Percentiles rank a stretch among this genome's conserved stretches.
Conservation (phyloP, 2,329 filamentous ascomycete species). For the Colletotrichum sp. region DNA sequence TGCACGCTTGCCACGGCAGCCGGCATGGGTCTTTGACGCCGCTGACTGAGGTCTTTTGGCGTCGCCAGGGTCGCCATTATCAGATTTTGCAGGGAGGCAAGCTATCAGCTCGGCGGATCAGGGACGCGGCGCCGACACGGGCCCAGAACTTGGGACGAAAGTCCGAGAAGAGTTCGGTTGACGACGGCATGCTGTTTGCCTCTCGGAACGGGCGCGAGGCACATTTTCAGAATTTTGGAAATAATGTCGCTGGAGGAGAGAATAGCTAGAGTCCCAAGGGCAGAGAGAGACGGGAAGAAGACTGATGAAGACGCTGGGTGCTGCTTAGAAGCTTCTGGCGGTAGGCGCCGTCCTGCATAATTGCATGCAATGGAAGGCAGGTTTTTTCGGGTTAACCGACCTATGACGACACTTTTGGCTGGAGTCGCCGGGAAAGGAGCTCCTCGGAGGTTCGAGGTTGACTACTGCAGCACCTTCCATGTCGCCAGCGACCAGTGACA, state of each 20-base stretch:
- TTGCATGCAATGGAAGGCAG: slow-evolving; percentile 5
- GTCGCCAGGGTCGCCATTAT: background rate
- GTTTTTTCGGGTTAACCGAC: slow-evolving; percentile 14
- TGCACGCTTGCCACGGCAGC: background rate
- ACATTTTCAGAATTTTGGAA: background rate
- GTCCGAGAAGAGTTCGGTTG: slow-evolving; percentile 6
- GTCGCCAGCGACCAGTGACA: background rate
- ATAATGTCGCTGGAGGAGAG: rapidly evolving
- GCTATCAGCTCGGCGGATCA: slow-evolving; percentile 5
- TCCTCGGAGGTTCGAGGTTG: slow-evolving; percentile 2
- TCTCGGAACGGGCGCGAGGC: background rate
- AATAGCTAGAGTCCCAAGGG: background rate
- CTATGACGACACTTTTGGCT: slow-evolving; percentile 14
- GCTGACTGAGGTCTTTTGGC: slow-evolving; percentile 14
- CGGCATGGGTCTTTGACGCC: background rate
- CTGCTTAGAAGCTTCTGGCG: background rate
- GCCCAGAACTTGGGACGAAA: slow-evolving; percentile 4
- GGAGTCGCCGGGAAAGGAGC: slow-evolving; percentile 6
- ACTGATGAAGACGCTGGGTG: background rate
- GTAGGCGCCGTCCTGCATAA: background rate
- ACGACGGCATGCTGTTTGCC: background rate
- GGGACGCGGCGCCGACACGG: slow-evolving; percentile 4
- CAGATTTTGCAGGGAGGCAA: background rate
- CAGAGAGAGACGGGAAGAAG: background rate
- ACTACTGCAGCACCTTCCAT: background rate